These are phyloP conservation scores for Typha latifolia DNA, from an alignment of 176 grass and related monocot genomes.

Conservation along the genomic window DNA sequence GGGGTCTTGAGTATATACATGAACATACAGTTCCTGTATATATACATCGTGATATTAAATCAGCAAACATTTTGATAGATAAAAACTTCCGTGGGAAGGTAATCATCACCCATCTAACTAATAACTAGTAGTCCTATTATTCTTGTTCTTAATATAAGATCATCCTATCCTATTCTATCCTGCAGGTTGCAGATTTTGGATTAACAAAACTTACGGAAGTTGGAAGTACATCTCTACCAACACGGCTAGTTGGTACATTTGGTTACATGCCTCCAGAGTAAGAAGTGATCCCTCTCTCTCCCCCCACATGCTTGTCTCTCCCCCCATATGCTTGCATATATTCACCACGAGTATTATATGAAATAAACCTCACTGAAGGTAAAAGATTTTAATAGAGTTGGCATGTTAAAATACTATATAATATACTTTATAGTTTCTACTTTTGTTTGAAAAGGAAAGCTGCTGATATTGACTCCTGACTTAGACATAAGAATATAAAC, in stretches of 20 bases:
- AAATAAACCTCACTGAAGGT: too few relatives aligned
- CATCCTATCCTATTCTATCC: not conserved
- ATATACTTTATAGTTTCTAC: too few relatives aligned
- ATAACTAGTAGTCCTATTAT: slow-evolving; percentile 8
- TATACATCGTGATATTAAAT: slow-evolving; percentile 94
- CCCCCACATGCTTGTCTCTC: not conserved
- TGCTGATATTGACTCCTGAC: too few relatives aligned
- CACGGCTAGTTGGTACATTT: slow-evolving; percentile 85
- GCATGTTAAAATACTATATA: too few relatives aligned
- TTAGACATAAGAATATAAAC: too few relatives aligned
- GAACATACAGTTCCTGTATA: slow-evolving; percentile 95
- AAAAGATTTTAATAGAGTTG: too few relatives aligned
- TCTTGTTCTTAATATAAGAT: slow-evolving; percentile 8
- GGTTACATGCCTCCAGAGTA: slow-evolving; percentile 99
- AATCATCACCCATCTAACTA: not conserved
- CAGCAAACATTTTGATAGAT: slow-evolving; percentile 95
- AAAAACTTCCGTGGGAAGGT: slow-evolving; percentile 85
- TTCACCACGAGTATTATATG: not conserved
- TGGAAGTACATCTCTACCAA: slow-evolving; percentile 48
- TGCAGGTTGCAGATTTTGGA: slow-evolving; percentile 96
- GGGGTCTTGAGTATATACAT: slow-evolving; percentile 94
- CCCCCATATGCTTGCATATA: not conserved
- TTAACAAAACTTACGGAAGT: slow-evolving; percentile 84
- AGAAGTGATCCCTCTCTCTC: not conserved
- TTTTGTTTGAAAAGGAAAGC: too few relatives aligned